Evolutionary conservation across 1,284 basidiomycete genomes (phyloP), one percentile per base, ranked within the genome.

Genomic region (Papiliotrema fonsecae): DNA sequence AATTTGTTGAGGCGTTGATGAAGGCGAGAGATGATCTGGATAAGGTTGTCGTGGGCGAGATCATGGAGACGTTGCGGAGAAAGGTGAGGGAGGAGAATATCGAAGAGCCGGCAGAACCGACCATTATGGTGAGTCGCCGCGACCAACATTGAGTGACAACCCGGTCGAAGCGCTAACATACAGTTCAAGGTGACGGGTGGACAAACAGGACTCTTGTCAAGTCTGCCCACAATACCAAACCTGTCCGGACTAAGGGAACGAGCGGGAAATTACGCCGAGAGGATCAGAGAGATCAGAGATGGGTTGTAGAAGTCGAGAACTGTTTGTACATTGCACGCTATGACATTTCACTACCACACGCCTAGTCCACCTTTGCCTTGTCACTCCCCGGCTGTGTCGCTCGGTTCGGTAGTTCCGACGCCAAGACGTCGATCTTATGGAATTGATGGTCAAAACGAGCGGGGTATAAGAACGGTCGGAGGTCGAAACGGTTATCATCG

Each of bases 401-500:
- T 57, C 81, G 79, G 64, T 92, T 86, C 1, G 87, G 87, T 28
- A 90, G 75, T 4, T 69, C 75, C 10, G 81, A 83, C 7, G 86
- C 89, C 3, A 89, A 77, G 50, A 84, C 82, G 63, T 97, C 93
- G 51, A 98, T 97, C 77, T 88, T 90, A 68, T 79, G 83, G 75
- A 97, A 99, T 69, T 98, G 96, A 83, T 89, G 97, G 0, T 88
- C 86, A 77, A 97, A 98, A 45, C 88, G 81, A 24, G 86, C 84
- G 6, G 91, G 89, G 72, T 97, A 98, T 45, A 99, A 76, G 81
- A 98, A 99, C 0, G 93, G 96, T 24, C 94, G 82, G 34, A 97
- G 72, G 70, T 99, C 94, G 66, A 94, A 98, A 90, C 94, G 80
- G 69, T 98, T 97, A 72, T 97, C 93, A 67, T 97, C 94, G 4